These are phyloP conservation scores for Nannizziopsis barbatae DNA, from an alignment of 2,329 filamentous ascomycete genomes.

Conservation along the genomic window DNA sequence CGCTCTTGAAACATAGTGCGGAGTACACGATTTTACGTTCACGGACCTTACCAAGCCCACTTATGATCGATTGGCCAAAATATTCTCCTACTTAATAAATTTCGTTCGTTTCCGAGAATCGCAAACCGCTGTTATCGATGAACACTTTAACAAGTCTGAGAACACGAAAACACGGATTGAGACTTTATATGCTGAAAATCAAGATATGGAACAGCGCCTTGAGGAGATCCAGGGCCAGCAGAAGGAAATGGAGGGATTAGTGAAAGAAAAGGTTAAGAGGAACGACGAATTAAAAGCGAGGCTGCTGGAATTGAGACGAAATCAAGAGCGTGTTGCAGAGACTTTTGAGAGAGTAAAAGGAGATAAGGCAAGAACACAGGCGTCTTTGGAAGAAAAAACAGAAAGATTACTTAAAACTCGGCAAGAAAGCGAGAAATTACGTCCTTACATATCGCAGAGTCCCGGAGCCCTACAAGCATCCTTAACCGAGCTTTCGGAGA, in stretches of 20 bases:
- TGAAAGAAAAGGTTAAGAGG: constrained; percentile 70
- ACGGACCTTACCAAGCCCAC: constrained; percentile 84
- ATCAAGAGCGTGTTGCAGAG: constrained; percentile 71
- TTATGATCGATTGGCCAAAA: constrained; percentile 79
- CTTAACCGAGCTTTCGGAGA: constrained; percentile 69
- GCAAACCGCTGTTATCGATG: constrained; percentile 78
- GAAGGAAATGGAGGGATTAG: constrained; percentile 66
- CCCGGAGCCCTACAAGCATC: constrained; percentile 71
- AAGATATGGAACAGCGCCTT: constrained; percentile 69
- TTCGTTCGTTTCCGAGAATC: constrained; percentile 95
- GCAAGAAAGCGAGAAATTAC: constrained; percentile 78
- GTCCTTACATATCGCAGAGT: constrained; percentile 84
- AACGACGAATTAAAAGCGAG: constrained; percentile 80
- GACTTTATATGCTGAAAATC: constrained; percentile 70
- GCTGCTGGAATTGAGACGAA: constrained; percentile 66
- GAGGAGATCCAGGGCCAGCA: constrained; percentile 72
- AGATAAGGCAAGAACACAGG: constrained; percentile 66
- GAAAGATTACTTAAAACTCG: constrained; percentile 52
- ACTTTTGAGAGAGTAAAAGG: constrained; percentile 72
- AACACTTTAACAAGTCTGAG: constrained; percentile 86
- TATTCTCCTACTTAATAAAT: constrained; percentile 97
- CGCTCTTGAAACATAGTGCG: constrained; percentile 47
- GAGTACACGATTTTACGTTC: constrained; percentile 87
- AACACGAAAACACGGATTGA: constrained; percentile 80
- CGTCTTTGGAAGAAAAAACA: constrained; percentile 41